Evolutionary conservation across 1,139 yeast genomes (phyloP), one percentile per base, ranked within the genome.

Genomic region (Kluyveromyces sp.): DNA sequence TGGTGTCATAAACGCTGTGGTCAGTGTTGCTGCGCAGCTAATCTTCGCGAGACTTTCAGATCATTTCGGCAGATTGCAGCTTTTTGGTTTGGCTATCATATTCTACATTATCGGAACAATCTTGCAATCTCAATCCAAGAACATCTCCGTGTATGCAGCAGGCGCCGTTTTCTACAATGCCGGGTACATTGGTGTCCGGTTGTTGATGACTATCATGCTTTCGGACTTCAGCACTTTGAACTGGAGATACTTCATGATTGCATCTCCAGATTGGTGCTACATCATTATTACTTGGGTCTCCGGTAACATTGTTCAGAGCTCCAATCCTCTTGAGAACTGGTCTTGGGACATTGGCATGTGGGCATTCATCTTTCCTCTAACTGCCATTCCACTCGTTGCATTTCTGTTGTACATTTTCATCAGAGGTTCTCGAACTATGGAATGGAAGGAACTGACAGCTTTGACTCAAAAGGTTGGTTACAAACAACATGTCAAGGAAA

Each of bases 281-380:
- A 75, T 82, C 52, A 78, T 82, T 61, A 81, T 79, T 59, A 78
- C 88, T 15, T 82, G 88, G 88, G 69, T 80, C 41, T 64, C 78
- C 19, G 87, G 86, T 52, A 67, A 78, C 52, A 66, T 81, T 40
- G 64, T 74, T 17, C 48, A 47, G 32, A 68, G 56, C 3, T 65
- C 59, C 9, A 54, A 64, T 32, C 67, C 62, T 41, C 58, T 45
- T 56, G 48, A 52, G 42, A 55, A 65, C 36, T 80, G 89, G 89
- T 70, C 74, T 33, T 81, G 79, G 75, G 80, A 81, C 51, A 77
- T 80, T 52, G 87, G 82, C 25, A 79, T 81, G 73, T 82, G 83
- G 82, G 85, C 86, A 2, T 77, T 80, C 56, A 78, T 82, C 48
- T 71, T 78, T 66, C 87, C 88, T 22, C 66, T 79, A 19, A 58